Base-by-base conservation (phyloP, 768 basidiomycete species). In the Xanthoconium stramineum region DNA sequence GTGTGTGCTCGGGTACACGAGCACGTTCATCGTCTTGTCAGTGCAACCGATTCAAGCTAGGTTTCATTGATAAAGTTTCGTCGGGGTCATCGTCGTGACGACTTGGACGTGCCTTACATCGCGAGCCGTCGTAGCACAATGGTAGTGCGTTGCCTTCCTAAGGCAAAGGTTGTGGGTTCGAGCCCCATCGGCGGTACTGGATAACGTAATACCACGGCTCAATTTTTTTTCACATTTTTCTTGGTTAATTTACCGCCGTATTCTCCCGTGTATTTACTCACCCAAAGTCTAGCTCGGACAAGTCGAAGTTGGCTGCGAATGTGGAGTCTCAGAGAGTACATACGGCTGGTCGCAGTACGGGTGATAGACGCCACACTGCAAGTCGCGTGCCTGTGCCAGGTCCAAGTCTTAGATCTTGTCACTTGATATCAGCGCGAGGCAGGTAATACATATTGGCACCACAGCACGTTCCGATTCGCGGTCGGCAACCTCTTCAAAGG, bases 1-100 rank as follows among this genome's bases (percentile, higher is more conserved):
- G 57, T 88, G 86, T 38, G 83, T 79, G 6, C 84, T 86, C 49
- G 81, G 70, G 69, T 88, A 89, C 50, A 90, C 77, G 55, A 91
- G 81, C n/a, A 91, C 85, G 71, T 91, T 83, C 85, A 90, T 89
- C 38, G 36, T 5, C 5, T 6, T 3, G 17, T 11, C 24, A 24
- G 24, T 24, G 24, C 24, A 24, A 24, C 24, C 2, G 24, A 24
- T 24, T 24, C 24, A 24, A 24, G 2, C 24, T 24, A 4, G 24
- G 2, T 24, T 24, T 4, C 24, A 24, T 24, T 35, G 33, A 35
- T 35, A 35, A 35, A 35, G 6, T 33, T 33, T 33, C 12, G 33
- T 6, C 33, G 12, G 24, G 24, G 24, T 24, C 24, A 24, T 24
- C 24, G 7, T 7, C 10, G 13, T 52, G 7, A 35, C 2, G 10